Percentiles rank a stretch among this genome's conserved stretches.
phyloP scores from a whole-genome alignment of 192 early-diverging fungal genomes.

The Rhizophagus prolifer region DNA sequence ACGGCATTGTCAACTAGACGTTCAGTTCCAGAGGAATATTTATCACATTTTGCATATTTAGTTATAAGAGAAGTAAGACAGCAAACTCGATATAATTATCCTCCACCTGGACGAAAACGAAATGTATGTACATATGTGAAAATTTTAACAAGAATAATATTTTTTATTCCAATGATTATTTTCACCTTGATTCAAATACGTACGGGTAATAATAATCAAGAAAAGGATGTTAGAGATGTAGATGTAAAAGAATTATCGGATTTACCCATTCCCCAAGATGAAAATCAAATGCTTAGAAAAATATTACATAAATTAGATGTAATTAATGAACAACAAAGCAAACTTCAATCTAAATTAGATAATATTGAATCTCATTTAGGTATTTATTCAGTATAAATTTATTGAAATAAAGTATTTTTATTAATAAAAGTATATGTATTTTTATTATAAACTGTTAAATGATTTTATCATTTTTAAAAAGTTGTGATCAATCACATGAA shows the following conservation, averaged over 20 bases:
- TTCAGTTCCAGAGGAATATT: neutral
- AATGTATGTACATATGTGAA: neutral
- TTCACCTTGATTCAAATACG: neutral
- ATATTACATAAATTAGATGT: neutral
- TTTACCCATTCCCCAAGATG: neutral
- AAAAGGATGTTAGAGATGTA: neutral
- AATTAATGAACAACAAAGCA: neutral
- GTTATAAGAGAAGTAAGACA: neutral
- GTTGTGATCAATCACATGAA: no score
- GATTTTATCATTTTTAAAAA: no score
- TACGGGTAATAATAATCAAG: neutral
- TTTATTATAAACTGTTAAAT: no score
- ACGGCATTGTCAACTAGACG: neutral
- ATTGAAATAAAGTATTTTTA: no score
- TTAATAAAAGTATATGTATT: no score
- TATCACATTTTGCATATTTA: neutral
- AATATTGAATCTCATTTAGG: neutral
- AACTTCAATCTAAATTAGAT: neutral
- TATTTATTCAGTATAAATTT: no score
- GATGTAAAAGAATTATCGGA: neutral
- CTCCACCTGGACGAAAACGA: neutral
- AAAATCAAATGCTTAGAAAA: neutral
- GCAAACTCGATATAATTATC: neutral
- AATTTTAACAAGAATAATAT: neutral
- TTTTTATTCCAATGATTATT: neutral